Percentiles rank a stretch among this genome's conserved stretches.
Conservation (phyloP, 768 basidiomycete genomes). For the Mycena epipterygia region DNA sequence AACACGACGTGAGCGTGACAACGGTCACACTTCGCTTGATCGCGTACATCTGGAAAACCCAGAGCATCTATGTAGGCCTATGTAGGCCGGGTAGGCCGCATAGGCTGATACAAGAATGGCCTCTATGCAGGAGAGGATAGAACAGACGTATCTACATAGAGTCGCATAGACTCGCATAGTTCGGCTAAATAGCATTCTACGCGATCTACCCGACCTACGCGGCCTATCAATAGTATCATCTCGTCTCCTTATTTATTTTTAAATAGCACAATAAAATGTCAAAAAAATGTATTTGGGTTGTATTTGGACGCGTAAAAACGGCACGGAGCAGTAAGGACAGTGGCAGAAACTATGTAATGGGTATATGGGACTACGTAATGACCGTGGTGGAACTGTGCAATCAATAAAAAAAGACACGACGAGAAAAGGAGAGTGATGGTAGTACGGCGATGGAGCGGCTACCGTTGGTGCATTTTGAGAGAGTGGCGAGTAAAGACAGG, state of each 20-base stretch:
- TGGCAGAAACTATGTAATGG: too few species aligned
- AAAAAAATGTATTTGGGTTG: too few species aligned
- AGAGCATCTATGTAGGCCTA: constrained; percentile 8
- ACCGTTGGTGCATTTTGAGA: neutral
- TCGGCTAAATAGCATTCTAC: neutral
- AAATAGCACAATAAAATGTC: neutral
- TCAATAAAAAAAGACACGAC: too few species aligned
- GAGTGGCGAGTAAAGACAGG: neutral
- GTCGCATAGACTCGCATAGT: neutral
- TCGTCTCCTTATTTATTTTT: too few species aligned
- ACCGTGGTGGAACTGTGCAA: neutral
- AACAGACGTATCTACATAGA: neutral
- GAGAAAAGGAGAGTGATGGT: neutral
- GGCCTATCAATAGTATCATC: too few species aligned
- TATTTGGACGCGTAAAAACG: neutral
- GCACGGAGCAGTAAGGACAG: neutral
- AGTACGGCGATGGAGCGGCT: neutral
- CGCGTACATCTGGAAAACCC: constrained; percentile 17
- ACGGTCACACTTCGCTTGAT: too few species aligned
- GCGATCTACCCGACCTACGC: neutral
- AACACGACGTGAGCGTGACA: too few species aligned
- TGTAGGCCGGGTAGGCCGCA: constrained; percentile 4
- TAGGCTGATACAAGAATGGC: neutral
- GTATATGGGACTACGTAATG: neutral
- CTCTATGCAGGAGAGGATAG: neutral